Conservation (phyloP, 176 grass and related monocot genomes). For the Bromus sterilis region DNA sequence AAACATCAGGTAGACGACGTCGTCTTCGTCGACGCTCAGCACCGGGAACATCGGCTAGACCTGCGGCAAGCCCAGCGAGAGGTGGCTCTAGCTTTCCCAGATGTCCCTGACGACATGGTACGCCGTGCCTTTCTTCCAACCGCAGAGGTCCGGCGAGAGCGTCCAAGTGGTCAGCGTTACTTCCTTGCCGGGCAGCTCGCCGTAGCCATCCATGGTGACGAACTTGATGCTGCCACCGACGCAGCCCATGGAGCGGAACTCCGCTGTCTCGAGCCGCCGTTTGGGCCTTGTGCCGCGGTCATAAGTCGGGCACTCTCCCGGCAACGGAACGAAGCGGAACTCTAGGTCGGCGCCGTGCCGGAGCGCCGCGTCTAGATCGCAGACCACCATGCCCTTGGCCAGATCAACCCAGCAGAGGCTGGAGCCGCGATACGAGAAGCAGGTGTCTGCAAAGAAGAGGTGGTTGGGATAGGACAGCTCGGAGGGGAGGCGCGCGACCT, state of each 20-base stretch:
- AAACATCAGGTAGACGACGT: background rate
- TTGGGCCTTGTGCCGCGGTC: background rate
- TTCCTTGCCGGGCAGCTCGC: background rate
- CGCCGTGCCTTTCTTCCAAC: background rate
- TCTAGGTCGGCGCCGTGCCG: background rate
- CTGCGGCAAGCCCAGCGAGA: background rate
- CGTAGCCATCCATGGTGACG: background rate
- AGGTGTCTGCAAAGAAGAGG: background rate
- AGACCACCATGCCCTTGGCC: background rate
- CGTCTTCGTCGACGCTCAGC: background rate
- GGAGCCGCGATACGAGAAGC: background rate
- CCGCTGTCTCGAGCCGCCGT: background rate
- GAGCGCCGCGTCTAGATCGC: background rate
- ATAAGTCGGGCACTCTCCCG: background rate
- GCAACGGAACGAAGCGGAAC: background rate
- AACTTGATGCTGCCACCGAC: background rate
- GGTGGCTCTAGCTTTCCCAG: background rate
- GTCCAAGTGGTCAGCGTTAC: background rate
- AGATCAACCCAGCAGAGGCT: slow-evolving; percentile 3
- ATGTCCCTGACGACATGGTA: background rate
- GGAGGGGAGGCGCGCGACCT: background rate
- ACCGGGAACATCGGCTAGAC: background rate
- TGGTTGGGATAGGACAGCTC: background rate
- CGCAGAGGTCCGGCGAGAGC: background rate
- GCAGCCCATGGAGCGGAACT: background rate